Evolutionary conservation across 2,329 filamentous ascomycete species (phyloP).

Genomic region (Fusarium sp.): DNA sequence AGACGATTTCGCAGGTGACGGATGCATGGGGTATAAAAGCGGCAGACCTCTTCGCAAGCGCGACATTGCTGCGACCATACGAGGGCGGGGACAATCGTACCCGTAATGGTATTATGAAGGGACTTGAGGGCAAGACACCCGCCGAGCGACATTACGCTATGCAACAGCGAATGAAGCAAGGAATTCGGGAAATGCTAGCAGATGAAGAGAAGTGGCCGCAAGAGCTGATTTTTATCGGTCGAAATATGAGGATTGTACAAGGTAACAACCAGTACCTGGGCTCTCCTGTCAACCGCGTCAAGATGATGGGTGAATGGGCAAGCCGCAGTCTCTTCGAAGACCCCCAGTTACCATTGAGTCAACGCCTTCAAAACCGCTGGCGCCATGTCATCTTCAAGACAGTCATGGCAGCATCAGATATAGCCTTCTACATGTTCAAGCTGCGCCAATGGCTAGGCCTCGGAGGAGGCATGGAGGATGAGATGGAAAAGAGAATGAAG

Average conservation of each 20-base stretch:
- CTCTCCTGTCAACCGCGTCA: constrained; percentile 89
- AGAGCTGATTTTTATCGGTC: constrained; percentile 90
- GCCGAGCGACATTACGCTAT: constrained; percentile 88
- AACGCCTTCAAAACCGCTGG: constrained; percentile 76
- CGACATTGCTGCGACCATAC: constrained; percentile 90
- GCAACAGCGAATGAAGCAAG: constrained; percentile 85
- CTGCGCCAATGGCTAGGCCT: constrained; percentile 79
- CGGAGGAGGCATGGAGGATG: constrained; percentile 92
- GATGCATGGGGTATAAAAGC: constrained; percentile 87
- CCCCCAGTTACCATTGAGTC: constrained; percentile 68
- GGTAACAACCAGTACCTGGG: constrained; percentile 93
- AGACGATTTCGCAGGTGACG: constrained; percentile 77
- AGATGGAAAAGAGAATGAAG: constrained; percentile 88
- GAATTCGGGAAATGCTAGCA: constrained; percentile 74
- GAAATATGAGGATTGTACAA: constrained; percentile 93
- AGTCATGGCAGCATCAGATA: constrained; percentile 79
- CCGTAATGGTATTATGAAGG: constrained; percentile 72
- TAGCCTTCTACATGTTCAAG: constrained; percentile 85
- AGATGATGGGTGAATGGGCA: constrained; percentile 94
- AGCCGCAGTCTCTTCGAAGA: constrained; percentile 84
- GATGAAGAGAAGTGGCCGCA: constrained; percentile 91
- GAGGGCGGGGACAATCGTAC: constrained; percentile 81
- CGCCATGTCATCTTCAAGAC: constrained; percentile 84
- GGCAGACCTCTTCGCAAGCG: constrained; percentile 89
- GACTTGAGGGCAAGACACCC: constrained; percentile 64